phyloP scores from a whole-genome alignment of 345 rosid genomes.

The Iberis pinnata region DNA sequence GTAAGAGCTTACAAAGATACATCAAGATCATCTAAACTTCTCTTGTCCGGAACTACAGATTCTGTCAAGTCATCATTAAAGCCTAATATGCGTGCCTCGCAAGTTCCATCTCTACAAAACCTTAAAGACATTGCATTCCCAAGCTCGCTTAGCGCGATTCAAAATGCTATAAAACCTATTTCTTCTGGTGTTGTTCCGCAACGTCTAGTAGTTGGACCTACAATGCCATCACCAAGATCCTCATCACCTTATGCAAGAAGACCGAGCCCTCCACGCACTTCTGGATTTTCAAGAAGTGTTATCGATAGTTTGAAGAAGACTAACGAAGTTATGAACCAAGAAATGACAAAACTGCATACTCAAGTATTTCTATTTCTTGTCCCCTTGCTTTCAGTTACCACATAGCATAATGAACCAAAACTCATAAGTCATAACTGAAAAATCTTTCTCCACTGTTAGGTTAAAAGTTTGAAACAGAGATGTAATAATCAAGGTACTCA shows the following conservation, averaged over 20 bases:
- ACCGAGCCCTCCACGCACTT: constrained; percentile 64
- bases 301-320: constrained; percentile 81
- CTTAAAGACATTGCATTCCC: constrained; percentile 74
- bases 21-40: constrained; percentile 42
- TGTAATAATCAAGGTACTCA: constrained; percentile 59
- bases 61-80: constrained; percentile 72
- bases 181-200: background rate
- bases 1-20: constrained; percentile 42
- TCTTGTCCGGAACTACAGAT: constrained; percentile 57
- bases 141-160: constrained; percentile 60
- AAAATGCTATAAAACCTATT: constrained; percentile 51
- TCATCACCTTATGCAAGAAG: constrained; percentile 29
- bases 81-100: constrained; percentile 61
- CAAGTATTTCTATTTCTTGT: constrained; percentile 38
- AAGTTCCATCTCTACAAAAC: constrained; percentile 55
- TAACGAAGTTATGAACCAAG: constrained; percentile 73
- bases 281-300: constrained; percentile 60
- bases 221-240: background rate
- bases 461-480: constrained; percentile 52
- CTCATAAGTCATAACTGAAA: background rate
- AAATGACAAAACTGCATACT: constrained; percentile 57
- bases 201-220: background rate
- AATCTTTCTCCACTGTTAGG: constrained; percentile 34
- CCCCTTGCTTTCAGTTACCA: background rate
- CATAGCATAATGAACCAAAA: background rate